A percentile compares a stretch with the other conserved stretches of the same genome.
Conservation (phyloP, 169 alveolate species). For the Perkinsus olseni region DNA sequence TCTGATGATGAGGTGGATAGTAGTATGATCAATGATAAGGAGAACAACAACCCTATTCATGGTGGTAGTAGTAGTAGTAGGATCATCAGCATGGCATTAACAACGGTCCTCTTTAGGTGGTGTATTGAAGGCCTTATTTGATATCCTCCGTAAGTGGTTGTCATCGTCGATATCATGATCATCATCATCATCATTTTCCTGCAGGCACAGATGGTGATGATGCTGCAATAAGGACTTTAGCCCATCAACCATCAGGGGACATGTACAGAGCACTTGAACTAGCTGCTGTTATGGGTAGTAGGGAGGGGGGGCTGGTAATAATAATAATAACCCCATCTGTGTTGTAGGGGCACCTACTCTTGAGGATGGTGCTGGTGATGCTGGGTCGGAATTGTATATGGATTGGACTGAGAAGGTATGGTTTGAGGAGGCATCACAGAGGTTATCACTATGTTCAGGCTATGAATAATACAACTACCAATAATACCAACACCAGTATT, state of each 20-base stretch:
- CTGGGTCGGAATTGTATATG: background rate
- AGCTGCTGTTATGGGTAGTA: background rate
- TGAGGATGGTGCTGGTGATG: background rate
- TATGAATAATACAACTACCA: background rate
- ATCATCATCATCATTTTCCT: background rate
- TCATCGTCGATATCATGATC: background rate
- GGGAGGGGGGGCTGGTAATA: too few species aligned
- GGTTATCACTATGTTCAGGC: background rate
- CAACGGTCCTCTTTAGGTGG: background rate
- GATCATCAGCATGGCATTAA: background rate
- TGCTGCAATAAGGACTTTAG: background rate
- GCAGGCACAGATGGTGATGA: background rate
- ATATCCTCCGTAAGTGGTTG: background rate
- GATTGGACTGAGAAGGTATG: background rate
- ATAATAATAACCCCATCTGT: background rate
- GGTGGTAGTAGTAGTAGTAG: background rate
- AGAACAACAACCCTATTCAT: background rate
- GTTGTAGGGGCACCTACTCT: too few species aligned
- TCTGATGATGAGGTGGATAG: background rate
- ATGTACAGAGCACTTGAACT: background rate
- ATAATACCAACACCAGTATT: background rate
- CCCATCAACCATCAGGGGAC: background rate
- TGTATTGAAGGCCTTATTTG: background rate
- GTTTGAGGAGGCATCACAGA: background rate
- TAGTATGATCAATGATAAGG: background rate